Base-by-base conservation (phyloP, 306 rosid species). In the Corylus avellana region DNA sequence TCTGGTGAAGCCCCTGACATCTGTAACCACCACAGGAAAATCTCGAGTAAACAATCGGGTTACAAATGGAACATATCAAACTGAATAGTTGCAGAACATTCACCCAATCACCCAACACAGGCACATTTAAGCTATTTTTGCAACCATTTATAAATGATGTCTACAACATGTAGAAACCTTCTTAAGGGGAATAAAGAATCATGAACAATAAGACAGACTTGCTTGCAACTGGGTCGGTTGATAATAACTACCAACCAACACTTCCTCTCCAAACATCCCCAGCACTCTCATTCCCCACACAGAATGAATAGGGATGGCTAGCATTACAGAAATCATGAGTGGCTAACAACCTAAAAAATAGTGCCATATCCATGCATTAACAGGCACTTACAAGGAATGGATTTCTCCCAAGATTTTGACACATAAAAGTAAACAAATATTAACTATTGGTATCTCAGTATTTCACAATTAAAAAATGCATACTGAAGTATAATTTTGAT, bases 1-100 rank as follows among this genome's bases (percentile, higher is more conserved):
- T 94, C 98, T 12, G 95, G 90, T 56, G 98, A 90, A 16, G 97
- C 88, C 42, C 97, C 91, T 0, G 91, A 63, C 73, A 91, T 74
- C 98, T 94, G 97, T 56, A 78, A 82, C 49, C 39, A 73, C 70
- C 73, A 73, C 20, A 50, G n/a, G 14, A 8, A 13, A 55, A 32
- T 14, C 51, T 48, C 66, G 63, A 13, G 44, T 63, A 35, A 61
- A 16, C 4, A 62, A 72, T 4, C 22, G 35, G 67, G 9, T 61
- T 61, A 10, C 29, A 42, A 71, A 17, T n/a, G 14, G 22, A 44
- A 22, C 14, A 48, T 8, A 12, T 32, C 25, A 4, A 29, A 14
- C 35, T 6, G 16, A 75, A 57, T 13, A 18, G 59, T 50, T 22
- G 22, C 54, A 13, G 51, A 42, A 68, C 51, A 68, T 39, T 39